A percentile compares a stretch with the other conserved stretches of the same genome.
Conservation (phyloP, 1,139 yeast genomes). For the Chernovozyma sophiae-reginae region DNA sequence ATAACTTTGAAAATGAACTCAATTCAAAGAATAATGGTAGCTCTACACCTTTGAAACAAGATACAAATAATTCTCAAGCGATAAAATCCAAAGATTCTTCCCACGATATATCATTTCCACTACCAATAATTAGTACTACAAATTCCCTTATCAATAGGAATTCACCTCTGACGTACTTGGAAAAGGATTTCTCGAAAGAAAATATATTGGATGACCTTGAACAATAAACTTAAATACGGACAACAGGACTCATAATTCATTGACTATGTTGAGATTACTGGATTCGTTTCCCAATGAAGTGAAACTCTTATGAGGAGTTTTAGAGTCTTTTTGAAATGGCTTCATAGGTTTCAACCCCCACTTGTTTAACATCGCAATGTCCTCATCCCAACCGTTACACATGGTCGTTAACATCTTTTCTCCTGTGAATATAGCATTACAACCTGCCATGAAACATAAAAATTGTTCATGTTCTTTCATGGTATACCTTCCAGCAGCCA, state of each 20-base stretch:
- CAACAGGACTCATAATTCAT: too few relatives aligned
- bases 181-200: not conserved
- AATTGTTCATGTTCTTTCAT: conserved; percentile 78
- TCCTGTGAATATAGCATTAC: conserved; percentile 79
- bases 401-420: conserved; percentile 78
- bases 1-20: conserved; percentile 5
- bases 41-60: not conserved
- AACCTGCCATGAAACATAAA: conserved; percentile 72
- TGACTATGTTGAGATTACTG: too few relatives aligned
- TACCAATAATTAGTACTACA: conserved; percentile 23
- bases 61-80: not conserved
- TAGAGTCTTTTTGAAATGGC: conserved; percentile 18
- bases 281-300: too few relatives aligned
- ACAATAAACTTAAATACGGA: not conserved
- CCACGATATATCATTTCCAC: conserved; percentile 27
- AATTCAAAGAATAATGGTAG: conserved; percentile 5
- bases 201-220: not conserved
- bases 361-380: conserved; percentile 56
- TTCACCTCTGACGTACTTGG: not conserved
- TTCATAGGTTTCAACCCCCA: conserved; percentile 77
- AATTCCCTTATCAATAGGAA: conserved; percentile 12
- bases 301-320: too few relatives aligned
- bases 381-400: conserved; percentile 87
- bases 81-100: not conserved
- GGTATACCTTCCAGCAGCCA: conserved; percentile 80